phyloP scores from a whole-genome alignment of 805 yeast species.

The Suhomyces vadensis region DNA sequence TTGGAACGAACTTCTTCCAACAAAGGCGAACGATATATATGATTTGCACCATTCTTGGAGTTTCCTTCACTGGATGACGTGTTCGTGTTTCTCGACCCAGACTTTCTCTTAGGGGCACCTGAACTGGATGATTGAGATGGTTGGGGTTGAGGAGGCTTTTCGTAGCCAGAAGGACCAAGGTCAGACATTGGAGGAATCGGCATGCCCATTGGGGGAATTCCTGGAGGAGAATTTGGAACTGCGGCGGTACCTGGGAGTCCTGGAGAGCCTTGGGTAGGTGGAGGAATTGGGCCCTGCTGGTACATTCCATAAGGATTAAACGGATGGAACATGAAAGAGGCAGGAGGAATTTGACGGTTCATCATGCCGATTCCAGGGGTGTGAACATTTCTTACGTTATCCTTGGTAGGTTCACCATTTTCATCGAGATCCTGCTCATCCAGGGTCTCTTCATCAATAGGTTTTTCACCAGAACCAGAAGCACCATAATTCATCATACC shows the following conservation, averaged over 20 bases:
- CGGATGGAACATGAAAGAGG: constrained; percentile 49
- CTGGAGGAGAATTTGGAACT: neutral
- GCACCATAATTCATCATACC: constrained; percentile 29
- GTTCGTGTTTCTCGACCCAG: constrained; percentile 18
- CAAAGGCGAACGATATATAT: constrained; percentile 72
- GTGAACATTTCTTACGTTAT: constrained; percentile 9
- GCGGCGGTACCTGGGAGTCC: neutral
- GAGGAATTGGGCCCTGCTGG: constrained; percentile 20
- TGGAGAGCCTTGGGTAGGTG: neutral
- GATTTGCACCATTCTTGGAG: constrained; percentile 29
- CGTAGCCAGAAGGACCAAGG: constrained; percentile 10
- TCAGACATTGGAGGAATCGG: constrained; percentile 6
- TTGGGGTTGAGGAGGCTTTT: constrained; percentile 20
- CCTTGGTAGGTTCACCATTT: constrained; percentile 10
- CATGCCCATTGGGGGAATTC: constrained; percentile 8
- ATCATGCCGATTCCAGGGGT: constrained; percentile 36
- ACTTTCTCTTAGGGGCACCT: constrained; percentile 17
- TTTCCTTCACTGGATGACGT: constrained; percentile 6
- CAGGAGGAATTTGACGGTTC: constrained; percentile 33
- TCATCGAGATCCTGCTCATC: constrained; percentile 9
- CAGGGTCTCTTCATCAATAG: constrained; percentile 4
- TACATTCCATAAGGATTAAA: constrained; percentile 49
- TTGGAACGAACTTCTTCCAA: constrained; percentile 82
- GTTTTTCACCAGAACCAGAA: constrained; percentile 11
- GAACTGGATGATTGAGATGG: constrained; percentile 5